phyloP scores from a whole-genome alignment of 2,329 filamentous ascomycete genomes.

The Dendrostoma leiphaemia region DNA sequence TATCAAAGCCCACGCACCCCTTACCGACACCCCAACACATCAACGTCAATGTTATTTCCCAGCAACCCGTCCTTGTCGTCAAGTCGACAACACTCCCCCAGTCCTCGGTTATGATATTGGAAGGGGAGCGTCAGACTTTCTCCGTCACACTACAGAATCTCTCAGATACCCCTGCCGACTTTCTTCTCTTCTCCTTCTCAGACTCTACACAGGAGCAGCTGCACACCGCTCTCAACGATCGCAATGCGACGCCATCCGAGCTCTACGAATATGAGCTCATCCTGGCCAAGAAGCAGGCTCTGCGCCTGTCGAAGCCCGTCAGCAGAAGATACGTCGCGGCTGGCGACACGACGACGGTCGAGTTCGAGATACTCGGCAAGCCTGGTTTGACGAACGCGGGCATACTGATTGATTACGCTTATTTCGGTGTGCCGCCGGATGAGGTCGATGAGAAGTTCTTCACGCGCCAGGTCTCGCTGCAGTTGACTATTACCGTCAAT shows the following conservation, averaged over 20 bases:
- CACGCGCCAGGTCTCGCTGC: constrained; percentile 77
- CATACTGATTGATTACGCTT: constrained; percentile 83
- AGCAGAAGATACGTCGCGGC: constrained; percentile 62
- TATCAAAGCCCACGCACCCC: constrained; percentile 33
- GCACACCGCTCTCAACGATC: constrained; percentile 70
- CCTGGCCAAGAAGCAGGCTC: constrained; percentile 69
- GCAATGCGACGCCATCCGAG: constrained; percentile 75
- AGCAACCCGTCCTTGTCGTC: constrained; percentile 75
- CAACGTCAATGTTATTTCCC: constrained; percentile 71
- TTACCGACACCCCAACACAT: constrained; percentile 49
- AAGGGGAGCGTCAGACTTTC: constrained; percentile 80
- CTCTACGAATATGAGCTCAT: constrained; percentile 84
- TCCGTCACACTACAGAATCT: constrained; percentile 78
- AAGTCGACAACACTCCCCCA: constrained; percentile 77
- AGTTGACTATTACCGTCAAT: constrained; percentile 86
- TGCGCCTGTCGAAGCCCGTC: constrained; percentile 53
- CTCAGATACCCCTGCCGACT: constrained; percentile 74
- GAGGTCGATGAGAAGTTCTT: constrained; percentile 74
- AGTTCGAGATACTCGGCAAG: constrained; percentile 83
- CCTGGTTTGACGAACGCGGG: constrained; percentile 76
- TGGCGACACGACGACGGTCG: constrained; percentile 67
- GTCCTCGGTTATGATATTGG: constrained; percentile 85
- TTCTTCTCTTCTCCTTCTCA: constrained; percentile 84
- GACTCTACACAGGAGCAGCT: constrained; percentile 81
- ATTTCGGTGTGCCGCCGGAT: constrained; percentile 68